Conservation (phyloP, 495 filamentous ascomycete species). For the Penicillium egyptiacum region DNA sequence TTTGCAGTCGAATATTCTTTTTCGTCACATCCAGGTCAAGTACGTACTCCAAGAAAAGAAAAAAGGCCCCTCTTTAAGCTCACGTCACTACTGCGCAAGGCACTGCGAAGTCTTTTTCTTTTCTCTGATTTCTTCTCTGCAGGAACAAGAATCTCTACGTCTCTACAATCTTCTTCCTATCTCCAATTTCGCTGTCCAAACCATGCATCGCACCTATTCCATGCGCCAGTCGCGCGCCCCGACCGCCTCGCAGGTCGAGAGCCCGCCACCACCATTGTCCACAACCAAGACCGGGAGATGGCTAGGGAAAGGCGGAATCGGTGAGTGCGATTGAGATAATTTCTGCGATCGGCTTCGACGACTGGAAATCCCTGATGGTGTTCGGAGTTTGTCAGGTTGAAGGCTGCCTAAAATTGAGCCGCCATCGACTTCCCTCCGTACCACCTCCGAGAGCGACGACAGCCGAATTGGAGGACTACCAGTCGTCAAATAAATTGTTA, state of each 20-base stretch:
- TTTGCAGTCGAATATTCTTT: constrained; percentile 31
- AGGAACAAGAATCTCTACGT: constrained; percentile 18
- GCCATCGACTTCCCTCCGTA: constrained; percentile 2
- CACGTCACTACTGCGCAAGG: constrained; percentile 49
- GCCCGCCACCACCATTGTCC: constrained; percentile 87
- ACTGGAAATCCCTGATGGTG: neutral
- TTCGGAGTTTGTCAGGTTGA: neutral
- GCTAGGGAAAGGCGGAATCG: constrained; percentile 81
- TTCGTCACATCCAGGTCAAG: constrained; percentile 34
- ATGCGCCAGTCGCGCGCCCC: constrained; percentile 96
- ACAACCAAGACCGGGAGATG: constrained; percentile 85
- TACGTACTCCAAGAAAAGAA: constrained; percentile 10
- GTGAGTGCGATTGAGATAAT: constrained; percentile 54
- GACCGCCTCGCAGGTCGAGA: constrained; percentile 85
- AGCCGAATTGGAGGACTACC: neutral
- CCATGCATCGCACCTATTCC: constrained; percentile 97
- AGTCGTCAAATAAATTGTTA: neutral
- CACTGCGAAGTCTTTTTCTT: constrained; percentile 17
- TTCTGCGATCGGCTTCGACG: neutral
- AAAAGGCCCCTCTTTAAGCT: constrained; percentile 22
- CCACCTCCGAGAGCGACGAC: neutral
- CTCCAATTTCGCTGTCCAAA: constrained; percentile 2
- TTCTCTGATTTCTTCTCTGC: constrained; percentile 20
- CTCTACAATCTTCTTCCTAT: constrained; percentile 8
- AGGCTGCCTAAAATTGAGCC: constrained; percentile 23